phyloP scores from a whole-genome alignment of 106 monocot genomes.

The Platanthera guangdongensis region DNA sequence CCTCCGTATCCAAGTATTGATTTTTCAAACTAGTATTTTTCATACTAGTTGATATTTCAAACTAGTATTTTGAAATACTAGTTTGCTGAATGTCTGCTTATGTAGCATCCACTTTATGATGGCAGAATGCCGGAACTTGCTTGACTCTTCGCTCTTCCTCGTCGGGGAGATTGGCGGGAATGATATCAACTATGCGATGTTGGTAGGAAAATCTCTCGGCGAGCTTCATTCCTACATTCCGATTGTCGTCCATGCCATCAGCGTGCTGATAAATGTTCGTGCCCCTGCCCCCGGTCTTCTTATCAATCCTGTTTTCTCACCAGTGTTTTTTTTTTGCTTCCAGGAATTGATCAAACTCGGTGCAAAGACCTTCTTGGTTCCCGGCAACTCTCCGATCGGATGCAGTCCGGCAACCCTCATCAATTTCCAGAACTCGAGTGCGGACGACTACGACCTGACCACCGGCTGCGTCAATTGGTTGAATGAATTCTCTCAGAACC shows the following conservation, averaged over 20 bases:
- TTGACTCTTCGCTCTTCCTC: conserved; percentile 27
- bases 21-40: too few species aligned
- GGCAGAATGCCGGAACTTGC: conserved; percentile 5
- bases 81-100: too few species aligned
- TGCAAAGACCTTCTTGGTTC: conserved; percentile 50
- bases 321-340: background rate
- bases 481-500: conserved; percentile 37
- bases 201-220: conserved; percentile 11
- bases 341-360: background rate
- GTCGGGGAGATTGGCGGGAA: conserved; percentile 57
- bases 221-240: conserved; percentile 30
- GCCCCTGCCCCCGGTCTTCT: background rate
- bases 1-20: too few species aligned
- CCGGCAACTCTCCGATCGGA: conserved; percentile 48
- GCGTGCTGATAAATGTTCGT: background rate
- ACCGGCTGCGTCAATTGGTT: conserved; percentile 53
- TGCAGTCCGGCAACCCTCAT: conserved; percentile 32
- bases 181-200: conserved; percentile 29
- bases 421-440: background rate
- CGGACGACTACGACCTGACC: conserved; percentile 29
- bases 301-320: background rate
- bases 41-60: too few species aligned
- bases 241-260: conserved; percentile 20
- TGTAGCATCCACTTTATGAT: background rate
- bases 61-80: too few species aligned